These are phyloP conservation scores for Scenedesmus sp. DNA, from an alignment of 163 green algal species.

Conservation along the genomic window DNA sequence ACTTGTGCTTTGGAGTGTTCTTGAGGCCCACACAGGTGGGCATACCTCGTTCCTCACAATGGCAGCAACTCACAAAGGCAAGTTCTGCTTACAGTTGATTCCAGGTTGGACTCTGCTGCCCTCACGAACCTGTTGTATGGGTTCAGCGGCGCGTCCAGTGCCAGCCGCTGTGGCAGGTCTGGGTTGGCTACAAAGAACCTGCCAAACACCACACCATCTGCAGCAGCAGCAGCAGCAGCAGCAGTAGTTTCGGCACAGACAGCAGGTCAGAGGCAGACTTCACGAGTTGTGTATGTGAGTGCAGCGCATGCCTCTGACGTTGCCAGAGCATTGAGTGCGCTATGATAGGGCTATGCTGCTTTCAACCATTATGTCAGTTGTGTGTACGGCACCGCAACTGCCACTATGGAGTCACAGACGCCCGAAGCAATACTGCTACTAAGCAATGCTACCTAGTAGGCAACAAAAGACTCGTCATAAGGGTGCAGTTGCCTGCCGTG, in stretches of 20 bases:
- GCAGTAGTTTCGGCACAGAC: background rate
- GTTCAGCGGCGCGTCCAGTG: background rate
- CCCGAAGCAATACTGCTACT: background rate
- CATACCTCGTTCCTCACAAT: too few relatives aligned
- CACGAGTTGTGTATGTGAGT: background rate
- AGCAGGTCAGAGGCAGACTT: background rate
- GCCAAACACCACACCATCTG: constrained; percentile 1
- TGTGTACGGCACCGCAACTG: too few relatives aligned
- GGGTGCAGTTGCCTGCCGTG: too few relatives aligned
- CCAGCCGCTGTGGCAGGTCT: background rate
- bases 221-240: background rate
- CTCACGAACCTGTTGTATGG: background rate
- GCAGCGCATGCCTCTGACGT: background rate
- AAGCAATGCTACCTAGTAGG: background rate
- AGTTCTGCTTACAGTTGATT: background rate
- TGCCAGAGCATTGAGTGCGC: too few relatives aligned
- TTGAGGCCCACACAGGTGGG: too few relatives aligned
- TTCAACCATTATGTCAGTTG: too few relatives aligned
- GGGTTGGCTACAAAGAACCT: background rate
- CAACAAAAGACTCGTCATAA: background rate
- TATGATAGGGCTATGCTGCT: too few relatives aligned
- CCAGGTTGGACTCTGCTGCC: background rate
- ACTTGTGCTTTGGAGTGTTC: background rate
- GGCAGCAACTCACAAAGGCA: too few relatives aligned
- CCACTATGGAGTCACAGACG: background rate